Evolutionary conservation across 345 rosid genomes (phyloP).

Genomic region (Anacardium occidentale): DNA sequence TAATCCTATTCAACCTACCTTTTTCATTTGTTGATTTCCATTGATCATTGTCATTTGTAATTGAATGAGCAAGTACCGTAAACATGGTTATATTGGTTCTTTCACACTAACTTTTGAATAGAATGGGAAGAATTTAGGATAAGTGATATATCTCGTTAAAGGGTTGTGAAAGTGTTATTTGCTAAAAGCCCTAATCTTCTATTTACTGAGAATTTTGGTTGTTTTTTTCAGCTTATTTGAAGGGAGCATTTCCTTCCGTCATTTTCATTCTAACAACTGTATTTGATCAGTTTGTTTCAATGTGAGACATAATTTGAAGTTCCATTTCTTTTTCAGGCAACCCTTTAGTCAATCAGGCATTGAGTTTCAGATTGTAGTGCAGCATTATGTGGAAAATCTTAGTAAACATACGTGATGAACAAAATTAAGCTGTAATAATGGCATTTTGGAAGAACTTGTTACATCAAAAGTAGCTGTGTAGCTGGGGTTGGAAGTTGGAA

Average conservation of each 20-base stretch:
- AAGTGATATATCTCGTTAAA: no score
- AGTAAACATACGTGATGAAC: conserved; percentile 10
- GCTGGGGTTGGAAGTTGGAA: conserved; percentile 20
- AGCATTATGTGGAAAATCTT: conserved; percentile 21
- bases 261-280: background rate
- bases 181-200: no score
- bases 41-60: no score
- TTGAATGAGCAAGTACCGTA: no score
- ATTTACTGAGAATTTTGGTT: background rate
- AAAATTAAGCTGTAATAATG: conserved; percentile 23
- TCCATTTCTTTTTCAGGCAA: conserved; percentile 22
- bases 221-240: background rate
- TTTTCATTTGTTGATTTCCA: no score
- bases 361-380: conserved; percentile 11
- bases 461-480: conserved; percentile 13
- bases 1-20: no score
- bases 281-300: background rate
- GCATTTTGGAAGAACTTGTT: conserved; percentile 20
- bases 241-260: background rate
- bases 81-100: no score
- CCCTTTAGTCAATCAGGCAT: conserved; percentile 9
- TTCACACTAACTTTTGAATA: no score
- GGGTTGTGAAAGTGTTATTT: no score
- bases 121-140: no score
- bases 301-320: conserved; percentile 20